Evolutionary conservation across 352 stramenopile species (phyloP).

Genomic region (Thalassiosira sp.): DNA sequence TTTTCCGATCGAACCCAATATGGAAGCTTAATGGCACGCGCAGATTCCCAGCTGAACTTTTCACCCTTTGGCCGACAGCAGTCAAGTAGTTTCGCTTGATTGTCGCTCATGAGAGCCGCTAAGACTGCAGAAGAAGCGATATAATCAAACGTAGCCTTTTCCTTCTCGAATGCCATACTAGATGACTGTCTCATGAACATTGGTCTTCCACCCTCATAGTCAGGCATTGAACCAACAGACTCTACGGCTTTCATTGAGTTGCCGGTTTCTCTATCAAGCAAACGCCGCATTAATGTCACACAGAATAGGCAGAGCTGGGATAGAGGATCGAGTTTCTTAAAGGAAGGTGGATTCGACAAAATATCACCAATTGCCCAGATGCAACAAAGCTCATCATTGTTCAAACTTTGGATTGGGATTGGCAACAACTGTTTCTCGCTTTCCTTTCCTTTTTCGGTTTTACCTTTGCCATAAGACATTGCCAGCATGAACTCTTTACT

Average conservation of each 20-base stretch:
- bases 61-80: slow-evolving; percentile 46
- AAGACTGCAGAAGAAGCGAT: slow-evolving; percentile 66
- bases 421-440: slow-evolving; percentile 42
- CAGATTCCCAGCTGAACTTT: slow-evolving; percentile 75
- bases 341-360: slow-evolving; percentile 59
- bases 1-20: slow-evolving; percentile 81
- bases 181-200: slow-evolving; percentile 18
- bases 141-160: slow-evolving; percentile 25
- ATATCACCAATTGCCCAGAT: slow-evolving; percentile 73
- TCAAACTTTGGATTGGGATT: slow-evolving; percentile 48
- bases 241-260: slow-evolving; percentile 6
- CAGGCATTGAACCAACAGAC: slow-evolving; percentile 9
- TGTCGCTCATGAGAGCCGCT: slow-evolving; percentile 71
- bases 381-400: slow-evolving; percentile 58
- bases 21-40: slow-evolving; percentile 59
- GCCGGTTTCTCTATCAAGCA: slow-evolving; percentile 21
- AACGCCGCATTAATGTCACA: slow-evolving; percentile 44
- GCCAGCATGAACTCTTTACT: slow-evolving; percentile 44
- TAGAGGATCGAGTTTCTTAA: slow-evolving; percentile 60
- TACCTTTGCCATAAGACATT: slow-evolving; percentile 31
- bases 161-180: slow-evolving; percentile 13
- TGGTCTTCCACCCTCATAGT: slow-evolving; percentile 31
- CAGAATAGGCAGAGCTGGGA: slow-evolving; percentile 64
- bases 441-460: not conserved
- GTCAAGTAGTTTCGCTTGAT: slow-evolving; percentile 65